Evolutionary conservation across 306 rosid genomes (phyloP).

Genomic region (Abrus pulchellus): DNA sequence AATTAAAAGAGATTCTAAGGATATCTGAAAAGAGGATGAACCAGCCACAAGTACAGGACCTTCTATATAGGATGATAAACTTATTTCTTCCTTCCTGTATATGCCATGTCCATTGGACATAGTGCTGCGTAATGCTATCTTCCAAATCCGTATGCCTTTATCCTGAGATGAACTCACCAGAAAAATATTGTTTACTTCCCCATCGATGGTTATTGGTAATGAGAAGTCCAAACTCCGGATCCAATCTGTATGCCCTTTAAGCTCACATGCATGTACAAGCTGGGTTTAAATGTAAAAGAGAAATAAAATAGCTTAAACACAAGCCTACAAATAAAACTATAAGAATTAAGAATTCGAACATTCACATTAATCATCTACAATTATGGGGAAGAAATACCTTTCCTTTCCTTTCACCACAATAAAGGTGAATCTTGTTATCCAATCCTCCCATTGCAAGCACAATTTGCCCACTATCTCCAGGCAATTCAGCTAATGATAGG

Average conservation of each 20-base stretch:
- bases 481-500: constrained; percentile 82
- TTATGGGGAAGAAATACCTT: constrained; percentile 61
- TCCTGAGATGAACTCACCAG: constrained; percentile 97
- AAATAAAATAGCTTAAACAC: constrained; percentile 15
- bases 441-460: constrained; percentile 96
- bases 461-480: constrained; percentile 71
- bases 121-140: constrained; percentile 60
- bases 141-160: constrained; percentile 93
- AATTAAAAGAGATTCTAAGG: constrained; percentile 90
- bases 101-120: constrained; percentile 54
- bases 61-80: constrained; percentile 87
- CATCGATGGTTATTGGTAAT: constrained; percentile 64
- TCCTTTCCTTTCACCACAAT: constrained; percentile 79
- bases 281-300: constrained; percentile 51
- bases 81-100: constrained; percentile 61
- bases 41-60: constrained; percentile 89
- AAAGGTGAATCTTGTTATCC: constrained; percentile 95
- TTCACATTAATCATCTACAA: constrained; percentile 29
- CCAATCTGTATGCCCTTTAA: constrained; percentile 98
- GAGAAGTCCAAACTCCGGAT: constrained; percentile 97
- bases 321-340: not conserved
- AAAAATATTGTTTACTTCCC: constrained; percentile 67
- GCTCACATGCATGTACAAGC: constrained; percentile 84
- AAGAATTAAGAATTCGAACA: constrained; percentile 29
- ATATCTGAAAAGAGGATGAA: constrained; percentile 77